These are phyloP conservation scores for Hirschioporus abietinus DNA, from an alignment of 768 basidiomycete species.

Conservation along the genomic window DNA sequence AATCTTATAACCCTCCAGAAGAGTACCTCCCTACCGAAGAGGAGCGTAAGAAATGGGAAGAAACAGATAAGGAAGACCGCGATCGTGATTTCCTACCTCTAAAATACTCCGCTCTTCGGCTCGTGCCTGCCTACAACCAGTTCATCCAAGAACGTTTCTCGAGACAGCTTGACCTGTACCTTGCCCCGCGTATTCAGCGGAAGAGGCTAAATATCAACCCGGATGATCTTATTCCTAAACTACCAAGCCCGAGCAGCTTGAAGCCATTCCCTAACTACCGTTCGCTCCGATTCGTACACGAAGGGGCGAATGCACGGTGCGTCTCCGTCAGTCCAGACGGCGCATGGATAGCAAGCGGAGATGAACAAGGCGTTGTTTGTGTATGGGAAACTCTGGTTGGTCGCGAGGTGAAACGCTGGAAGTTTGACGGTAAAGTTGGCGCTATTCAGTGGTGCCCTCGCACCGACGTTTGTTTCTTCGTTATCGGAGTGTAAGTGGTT, in stretches of 20 bases:
- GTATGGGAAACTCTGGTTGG: slow-evolving; percentile 93
- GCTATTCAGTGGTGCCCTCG: slow-evolving; percentile 93
- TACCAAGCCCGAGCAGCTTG: slow-evolving; percentile 87
- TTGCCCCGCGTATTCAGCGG: slow-evolving; percentile 88
- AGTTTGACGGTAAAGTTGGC: slow-evolving; percentile 72
- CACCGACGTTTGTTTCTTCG: slow-evolving; percentile 72
- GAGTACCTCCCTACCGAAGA: slow-evolving; percentile 88
- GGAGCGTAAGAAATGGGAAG: slow-evolving; percentile 81
- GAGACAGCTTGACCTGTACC: slow-evolving; percentile 92
- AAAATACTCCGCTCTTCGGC: slow-evolving; percentile 79
- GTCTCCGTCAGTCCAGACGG: slow-evolving; percentile 83
- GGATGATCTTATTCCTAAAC: slow-evolving; percentile 84
- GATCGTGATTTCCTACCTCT: slow-evolving; percentile 85
- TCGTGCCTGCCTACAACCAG: slow-evolving; percentile 85
- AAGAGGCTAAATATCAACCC: slow-evolving; percentile 90
- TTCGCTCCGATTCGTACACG: slow-evolving; percentile 66
- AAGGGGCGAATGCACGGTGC: slow-evolving; percentile 62
- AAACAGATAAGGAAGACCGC: slow-evolving; percentile 80
- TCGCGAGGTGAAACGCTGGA: slow-evolving; percentile 83
- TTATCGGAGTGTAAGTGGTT: slow-evolving; percentile 66
- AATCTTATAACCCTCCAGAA: slow-evolving; percentile 97
- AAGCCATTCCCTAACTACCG: slow-evolving; percentile 91
- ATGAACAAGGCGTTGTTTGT: slow-evolving; percentile 80
- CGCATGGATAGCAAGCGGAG: slow-evolving; percentile 87
- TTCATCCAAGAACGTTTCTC: slow-evolving; percentile 93